phyloP scores from a whole-genome alignment of 139 green algal genomes.

The Mesotaenium endlicherianum region DNA sequence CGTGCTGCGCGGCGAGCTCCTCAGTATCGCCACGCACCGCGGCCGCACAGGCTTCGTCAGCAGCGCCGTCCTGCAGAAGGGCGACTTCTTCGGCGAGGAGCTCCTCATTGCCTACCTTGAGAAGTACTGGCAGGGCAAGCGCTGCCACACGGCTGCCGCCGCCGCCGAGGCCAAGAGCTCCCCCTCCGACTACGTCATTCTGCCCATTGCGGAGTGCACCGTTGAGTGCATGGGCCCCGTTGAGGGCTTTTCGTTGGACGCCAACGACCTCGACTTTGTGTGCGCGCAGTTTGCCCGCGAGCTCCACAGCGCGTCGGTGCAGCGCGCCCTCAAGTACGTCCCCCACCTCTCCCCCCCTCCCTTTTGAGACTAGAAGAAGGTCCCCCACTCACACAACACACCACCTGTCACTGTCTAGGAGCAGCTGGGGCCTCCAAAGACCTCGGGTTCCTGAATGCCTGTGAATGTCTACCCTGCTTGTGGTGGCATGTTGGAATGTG shows the following conservation, averaged over 20 bases:
- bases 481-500: constrained; percentile 7
- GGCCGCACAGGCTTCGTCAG: constrained; percentile 40
- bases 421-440: no score
- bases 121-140: not conserved
- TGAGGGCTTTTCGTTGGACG: constrained; percentile 35
- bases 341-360: not conserved
- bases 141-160: not conserved
- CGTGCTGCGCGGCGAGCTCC: constrained; percentile 26
- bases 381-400: not conserved
- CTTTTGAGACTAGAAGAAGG: not conserved
- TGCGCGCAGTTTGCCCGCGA: constrained; percentile 18
- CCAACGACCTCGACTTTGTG: constrained; percentile 36
- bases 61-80: not conserved
- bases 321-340: constrained; percentile 30
- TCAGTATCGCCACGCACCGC: constrained; percentile 17
- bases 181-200: not conserved
- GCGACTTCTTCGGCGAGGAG: constrained; percentile 41
- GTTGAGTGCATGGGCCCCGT: constrained; percentile 31
- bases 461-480: constrained; percentile 1
- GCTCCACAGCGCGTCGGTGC: constrained; percentile 20
- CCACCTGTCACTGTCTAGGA: not conserved
- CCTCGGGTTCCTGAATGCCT: no score
- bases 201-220: constrained; percentile 23
- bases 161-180: not conserved
- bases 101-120: constrained; percentile 40